Evolutionary conservation across 2,329 filamentous ascomycete genomes (phyloP).

Genomic region (Xylariaceae sp.): DNA sequence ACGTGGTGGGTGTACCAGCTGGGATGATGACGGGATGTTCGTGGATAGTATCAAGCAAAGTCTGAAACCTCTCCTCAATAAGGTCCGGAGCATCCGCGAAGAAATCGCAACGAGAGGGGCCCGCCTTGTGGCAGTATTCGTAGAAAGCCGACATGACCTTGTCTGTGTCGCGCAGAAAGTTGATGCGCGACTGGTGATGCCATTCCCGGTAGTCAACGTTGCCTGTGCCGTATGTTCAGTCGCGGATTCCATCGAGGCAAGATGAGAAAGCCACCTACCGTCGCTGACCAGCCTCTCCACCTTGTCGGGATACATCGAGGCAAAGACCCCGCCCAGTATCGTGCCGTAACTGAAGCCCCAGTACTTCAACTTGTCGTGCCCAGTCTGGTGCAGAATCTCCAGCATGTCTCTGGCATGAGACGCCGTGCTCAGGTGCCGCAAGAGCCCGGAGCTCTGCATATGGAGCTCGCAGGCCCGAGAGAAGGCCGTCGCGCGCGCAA

Average conservation of each 20-base stretch:
- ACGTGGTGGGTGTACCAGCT: slow-evolving; percentile 13
- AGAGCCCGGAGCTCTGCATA: slow-evolving; percentile 31
- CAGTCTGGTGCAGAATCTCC: slow-evolving; percentile 38
- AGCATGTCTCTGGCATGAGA: slow-evolving; percentile 45
- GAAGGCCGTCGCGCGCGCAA: slow-evolving; percentile 37
- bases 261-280: slow-evolving; percentile 28
- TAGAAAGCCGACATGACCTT: slow-evolving; percentile 50
- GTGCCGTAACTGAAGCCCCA: slow-evolving; percentile 54
- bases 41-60: slow-evolving; percentile 37
- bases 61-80: slow-evolving; percentile 35
- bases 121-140: slow-evolving; percentile 47
- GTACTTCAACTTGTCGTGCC: slow-evolving; percentile 40
- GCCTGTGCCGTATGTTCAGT: slow-evolving; percentile 21
- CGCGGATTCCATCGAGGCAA: too few species aligned
- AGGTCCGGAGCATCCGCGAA: slow-evolving; percentile 30
- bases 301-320: slow-evolving; percentile 46
- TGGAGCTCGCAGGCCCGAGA: slow-evolving; percentile 39
- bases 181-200: slow-evolving; percentile 40
- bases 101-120: slow-evolving; percentile 43
- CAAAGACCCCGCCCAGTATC: slow-evolving; percentile 47
- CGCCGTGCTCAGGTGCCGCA: slow-evolving; percentile 39
- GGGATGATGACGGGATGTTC: slow-evolving; percentile 40
- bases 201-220: slow-evolving; percentile 53
- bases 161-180: slow-evolving; percentile 51
- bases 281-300: slow-evolving; percentile 49